Percentiles rank a stretch among this genome's conserved stretches.
Conservation (phyloP, 768 basidiomycete genomes). For the Hydnomerulius pinastri region DNA sequence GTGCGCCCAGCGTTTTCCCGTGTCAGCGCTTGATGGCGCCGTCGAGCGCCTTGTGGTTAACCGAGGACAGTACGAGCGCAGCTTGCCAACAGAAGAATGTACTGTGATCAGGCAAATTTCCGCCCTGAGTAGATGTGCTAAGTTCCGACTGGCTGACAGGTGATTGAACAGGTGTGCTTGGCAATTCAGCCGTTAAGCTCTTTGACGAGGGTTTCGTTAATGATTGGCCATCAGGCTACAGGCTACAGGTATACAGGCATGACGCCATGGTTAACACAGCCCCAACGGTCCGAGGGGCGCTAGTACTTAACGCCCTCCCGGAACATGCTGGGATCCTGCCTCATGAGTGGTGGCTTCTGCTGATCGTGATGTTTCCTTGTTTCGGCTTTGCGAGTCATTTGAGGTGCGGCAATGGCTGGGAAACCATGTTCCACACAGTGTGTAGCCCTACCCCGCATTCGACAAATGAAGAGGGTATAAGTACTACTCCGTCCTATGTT, state of each 20-base stretch:
- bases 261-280: constrained; percentile 29
- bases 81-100: constrained; percentile 19
- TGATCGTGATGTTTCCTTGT: constrained; percentile 33
- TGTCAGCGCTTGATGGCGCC: constrained; percentile 16
- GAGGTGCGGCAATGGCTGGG: constrained; percentile 28
- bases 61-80: constrained; percentile 6
- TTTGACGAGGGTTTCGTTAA: constrained; percentile 31
- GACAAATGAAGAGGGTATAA: constrained; percentile 28
- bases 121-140: constrained; percentile 11
- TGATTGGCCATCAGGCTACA: constrained; percentile 26
- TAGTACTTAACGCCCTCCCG: constrained; percentile 25
- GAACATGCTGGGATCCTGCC: constrained; percentile 28
- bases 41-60: constrained; percentile 5
- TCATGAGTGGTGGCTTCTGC: constrained; percentile 29
- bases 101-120: constrained; percentile 29
- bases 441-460: constrained; percentile 23
- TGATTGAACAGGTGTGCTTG: constrained; percentile 17
- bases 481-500: constrained; percentile 26
- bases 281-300: constrained; percentile 29
- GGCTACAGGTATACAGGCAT: constrained; percentile 20
- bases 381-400: constrained; percentile 33
- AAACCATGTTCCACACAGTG: constrained; percentile 28
- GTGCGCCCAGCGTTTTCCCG: constrained; percentile 14
- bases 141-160: constrained; percentile 7
- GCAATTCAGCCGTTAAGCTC: constrained; percentile 29